Evolutionary conservation across 1,284 basidiomycete species (phyloP).

Genomic region (Ganoderma lingzhi): DNA sequence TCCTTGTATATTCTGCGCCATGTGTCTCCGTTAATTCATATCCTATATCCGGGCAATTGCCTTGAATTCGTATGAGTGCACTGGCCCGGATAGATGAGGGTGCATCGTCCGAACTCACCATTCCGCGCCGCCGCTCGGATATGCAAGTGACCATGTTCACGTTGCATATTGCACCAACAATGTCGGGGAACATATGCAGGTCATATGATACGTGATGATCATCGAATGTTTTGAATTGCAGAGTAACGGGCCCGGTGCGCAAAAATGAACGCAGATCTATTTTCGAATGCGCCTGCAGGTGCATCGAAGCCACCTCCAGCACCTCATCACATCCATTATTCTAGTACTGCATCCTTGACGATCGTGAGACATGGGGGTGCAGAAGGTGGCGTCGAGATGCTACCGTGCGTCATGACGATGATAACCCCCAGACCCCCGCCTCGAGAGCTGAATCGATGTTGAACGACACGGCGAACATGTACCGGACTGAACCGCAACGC

Average conservation of each 20-base stretch:
- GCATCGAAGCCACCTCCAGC: neutral
- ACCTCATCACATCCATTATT: neutral
- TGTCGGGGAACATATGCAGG: neutral
- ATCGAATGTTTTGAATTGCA: no score
- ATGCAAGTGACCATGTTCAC: neutral
- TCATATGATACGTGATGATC: neutral
- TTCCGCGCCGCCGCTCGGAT: neutral
- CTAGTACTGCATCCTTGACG: neutral
- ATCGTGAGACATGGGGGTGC: neutral
- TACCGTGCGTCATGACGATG: neutral
- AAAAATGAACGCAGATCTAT: neutral
- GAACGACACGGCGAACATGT: neutral
- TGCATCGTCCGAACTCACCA: neutral
- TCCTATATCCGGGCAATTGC: neutral
- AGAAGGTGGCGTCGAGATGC: neutral
- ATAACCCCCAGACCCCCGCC: neutral
- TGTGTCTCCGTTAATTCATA: neutral
- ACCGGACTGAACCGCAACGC: neutral
- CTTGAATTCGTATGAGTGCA: neutral
- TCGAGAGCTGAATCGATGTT: neutral
- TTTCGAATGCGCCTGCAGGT: neutral
- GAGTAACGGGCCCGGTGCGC: neutral
- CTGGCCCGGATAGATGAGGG: neutral
- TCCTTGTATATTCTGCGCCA: neutral
- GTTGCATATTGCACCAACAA: neutral